Evolutionary conservation across 2,329 filamentous ascomycete genomes (phyloP), one percentile per base, ranked within the genome.

Genomic region (Trichoderma gracile): DNA sequence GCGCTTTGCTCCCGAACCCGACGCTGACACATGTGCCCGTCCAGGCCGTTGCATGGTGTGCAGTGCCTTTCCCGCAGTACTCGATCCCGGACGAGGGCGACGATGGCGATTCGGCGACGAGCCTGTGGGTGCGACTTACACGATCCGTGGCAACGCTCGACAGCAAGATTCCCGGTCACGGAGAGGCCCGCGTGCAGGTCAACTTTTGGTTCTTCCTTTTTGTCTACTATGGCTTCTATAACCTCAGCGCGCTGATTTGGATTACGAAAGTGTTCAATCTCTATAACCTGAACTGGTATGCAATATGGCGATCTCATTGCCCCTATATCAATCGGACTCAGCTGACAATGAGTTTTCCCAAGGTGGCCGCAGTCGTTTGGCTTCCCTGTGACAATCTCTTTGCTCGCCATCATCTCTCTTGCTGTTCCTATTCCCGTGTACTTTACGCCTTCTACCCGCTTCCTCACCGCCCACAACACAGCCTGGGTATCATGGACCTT

Each of bases 131-230:
- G 42, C 38, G 58, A 42, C 43, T 53, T 38, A 42, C 21, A 40
- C 53, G 27, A 25, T 23, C 52, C n/a, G 27, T 45, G 27, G 53
- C 23, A 25, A 63, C 53, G 10, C 33, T 52, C 10, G 59, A 62
- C 21, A 59, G 45, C 68, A 83, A 81, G 61, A 76, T 78, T 0
- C 86, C 86, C 0, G 87, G 86, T 27, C 86, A 89, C 78, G 87
- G 87, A 65, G 80, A 82, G 69, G 85, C 86, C 6, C 79, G 83
- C 47, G 87, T 89, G 5, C 82, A 84, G 67, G 83, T 89, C 69
- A 88, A 88, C 77, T 89, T 89, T 71, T 90, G 87, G 87, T 89
- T 89, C 79, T 90, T 90, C 71, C 78, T 90, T 43, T 83, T 89
- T 55, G 83, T 89, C 64, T 90, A 89, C 77, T 90, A 90, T 73